Evolutionary conservation across 1,284 basidiomycete genomes (phyloP).

Genomic region (Pholiota adiposa): DNA sequence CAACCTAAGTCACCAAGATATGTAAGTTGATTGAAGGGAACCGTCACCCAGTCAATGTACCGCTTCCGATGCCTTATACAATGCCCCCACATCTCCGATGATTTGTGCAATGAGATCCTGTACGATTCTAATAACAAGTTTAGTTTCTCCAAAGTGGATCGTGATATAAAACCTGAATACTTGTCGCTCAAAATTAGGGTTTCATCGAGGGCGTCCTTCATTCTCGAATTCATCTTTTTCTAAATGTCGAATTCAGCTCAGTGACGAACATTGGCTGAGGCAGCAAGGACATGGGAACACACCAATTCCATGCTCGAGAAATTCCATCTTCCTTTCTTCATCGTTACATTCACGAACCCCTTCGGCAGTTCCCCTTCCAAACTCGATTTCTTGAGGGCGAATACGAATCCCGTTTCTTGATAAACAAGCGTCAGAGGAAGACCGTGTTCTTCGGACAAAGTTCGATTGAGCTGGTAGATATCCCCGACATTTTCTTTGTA

Average conservation of each 20-base stretch:
- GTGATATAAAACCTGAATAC: slow-evolving; percentile 31
- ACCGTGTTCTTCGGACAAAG: slow-evolving; percentile 61
- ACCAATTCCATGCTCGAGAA: slow-evolving; percentile 86
- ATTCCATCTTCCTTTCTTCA: slow-evolving; percentile 71
- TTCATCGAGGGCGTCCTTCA: slow-evolving; percentile 85
- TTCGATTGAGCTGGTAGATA: slow-evolving; percentile 69
- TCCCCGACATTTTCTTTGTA: slow-evolving; percentile 91
- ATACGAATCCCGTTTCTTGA: slow-evolving; percentile 73
- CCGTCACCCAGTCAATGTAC: slow-evolving; percentile 40
- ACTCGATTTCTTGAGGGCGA: slow-evolving; percentile 69
- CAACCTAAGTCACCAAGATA: slow-evolving; percentile 52
- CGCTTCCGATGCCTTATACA: slow-evolving; percentile 91
- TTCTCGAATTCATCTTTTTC: slow-evolving; percentile 85
- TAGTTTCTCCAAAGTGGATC: not conserved
- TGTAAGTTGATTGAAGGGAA: not conserved
- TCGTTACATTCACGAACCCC: slow-evolving; percentile 70
- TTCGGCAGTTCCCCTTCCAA: slow-evolving; percentile 65
- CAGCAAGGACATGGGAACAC: slow-evolving; percentile 23
- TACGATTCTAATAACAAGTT: slow-evolving; percentile 54
- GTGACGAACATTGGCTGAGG: not conserved
- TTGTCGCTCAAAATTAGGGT: slow-evolving; percentile 81
- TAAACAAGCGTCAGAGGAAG: slow-evolving; percentile 71
- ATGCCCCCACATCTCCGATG: slow-evolving; percentile 65
- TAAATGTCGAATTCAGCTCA: slow-evolving; percentile 27
- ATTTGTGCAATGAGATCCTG: slow-evolving; percentile 71